Evolutionary conservation across 2,329 filamentous ascomycete genomes (phyloP), one percentile per base, ranked within the genome.

Genomic region (Neonectria neomacrospora): DNA sequence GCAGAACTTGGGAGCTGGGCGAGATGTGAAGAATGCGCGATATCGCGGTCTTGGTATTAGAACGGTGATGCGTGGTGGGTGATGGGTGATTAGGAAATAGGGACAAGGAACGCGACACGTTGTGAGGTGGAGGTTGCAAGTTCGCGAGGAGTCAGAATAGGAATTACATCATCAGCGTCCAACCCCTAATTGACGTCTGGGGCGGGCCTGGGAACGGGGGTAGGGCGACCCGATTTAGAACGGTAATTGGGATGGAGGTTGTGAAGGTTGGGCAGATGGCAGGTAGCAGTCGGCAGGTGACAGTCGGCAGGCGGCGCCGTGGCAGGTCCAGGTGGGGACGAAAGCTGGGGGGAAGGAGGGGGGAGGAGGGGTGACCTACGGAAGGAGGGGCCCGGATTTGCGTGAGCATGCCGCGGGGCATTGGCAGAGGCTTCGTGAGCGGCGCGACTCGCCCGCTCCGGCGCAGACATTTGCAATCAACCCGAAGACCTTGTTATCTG

Each of bases 301-400:
- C 28, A 10, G 56, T 7, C 34, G 23, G 39, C 47, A 47, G 41
- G 50, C 14, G 41, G 50, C 14, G 11, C 32, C 10, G 16, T n/a
- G 16, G 37, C n/a, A 41, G n/a, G 22, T 47, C 28, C 28, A 26
- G 47, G 23, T 6, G 23, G 23, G 23, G 10, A 50, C 47, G 44
- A n/a, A 28, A 50, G 18, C n/a, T 20, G 48, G 39, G 26, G 30
- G 52, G 16, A 30, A 16, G 37, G 30, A 41, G 42, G 30, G 26
- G 45, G 47, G 53, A 57, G 59, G 22, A 61, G 67, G 58, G 59
- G 61, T 45, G 59, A 74, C 83, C 78, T 79, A 86, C 84, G 84
- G 74, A 86, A 86, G 55, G 83, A 84, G 64, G 82, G 81, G 72
- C 80, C 78, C 71, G 82, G 82, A 45, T 80, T 76, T 67, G 82